Evolutionary conservation across 2,329 filamentous ascomycete species (phyloP), one percentile per base, ranked within the genome.

Genomic region (Coniella lustricola): DNA sequence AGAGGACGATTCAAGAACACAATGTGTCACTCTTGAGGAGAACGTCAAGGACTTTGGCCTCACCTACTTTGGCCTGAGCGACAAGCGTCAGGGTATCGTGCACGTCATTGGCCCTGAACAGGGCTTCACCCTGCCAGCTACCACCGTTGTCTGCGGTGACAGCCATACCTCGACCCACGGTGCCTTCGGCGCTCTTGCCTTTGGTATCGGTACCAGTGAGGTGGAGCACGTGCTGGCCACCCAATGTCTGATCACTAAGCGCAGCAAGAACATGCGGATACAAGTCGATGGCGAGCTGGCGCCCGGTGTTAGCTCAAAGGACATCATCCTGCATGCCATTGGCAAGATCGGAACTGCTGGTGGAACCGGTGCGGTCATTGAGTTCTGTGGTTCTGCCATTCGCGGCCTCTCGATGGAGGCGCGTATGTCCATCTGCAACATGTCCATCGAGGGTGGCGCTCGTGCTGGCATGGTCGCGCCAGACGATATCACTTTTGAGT

Each of bases 391-490:
- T 52, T 95, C 90, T 44, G 88, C 93, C 53, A 96, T 98, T 64
- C 83, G 89, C 58, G 72, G 70, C 53, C 75, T 97, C 59, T 95
- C 88, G 68, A 95, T 98, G 81, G 93, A 97, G 70, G 93, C 91
- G 37, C 83, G 93, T 58, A 97, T 98, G 93, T 96, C 90, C 55
- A 95, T 98, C 66, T 97, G 93, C 75, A 98, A 98, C 74, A 97
- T 97, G 93, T 90, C 90, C 13, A 96, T 97, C 59, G 93, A 98
- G 74, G 93, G 78, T 58, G 93, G 93, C 68, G 93, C 93, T 41
- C 81, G 93, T 70, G 91, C 91, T 52, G 93, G 93, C 57, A 95
- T 98, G 90, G 84, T 98, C 51, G 93, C 93, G 9, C 93, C 93
- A 4, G 93, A 98, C 62, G 85, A 96, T 63, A 86, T 75, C 50